Conservation (phyloP, 805 yeast genomes). For the Yarrowia keelungensis region DNA sequence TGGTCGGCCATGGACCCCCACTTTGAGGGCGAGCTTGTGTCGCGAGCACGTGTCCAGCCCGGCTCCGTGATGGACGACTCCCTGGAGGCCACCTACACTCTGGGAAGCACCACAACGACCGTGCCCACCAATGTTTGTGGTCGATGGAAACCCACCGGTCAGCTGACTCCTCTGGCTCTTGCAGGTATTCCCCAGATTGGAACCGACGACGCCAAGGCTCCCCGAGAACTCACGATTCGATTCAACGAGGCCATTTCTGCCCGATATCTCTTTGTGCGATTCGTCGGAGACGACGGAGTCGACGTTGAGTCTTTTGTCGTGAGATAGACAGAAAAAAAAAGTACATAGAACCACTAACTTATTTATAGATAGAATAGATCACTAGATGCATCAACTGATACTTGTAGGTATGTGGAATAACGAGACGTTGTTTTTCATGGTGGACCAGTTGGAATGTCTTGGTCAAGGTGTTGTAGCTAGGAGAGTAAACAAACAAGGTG, state of each 20-base stretch:
- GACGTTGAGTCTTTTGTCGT: slow-evolving; percentile 32
- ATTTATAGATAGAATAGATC: slow-evolving; percentile 29
- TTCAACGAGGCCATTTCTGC: slow-evolving; percentile 18
- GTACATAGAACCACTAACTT: slow-evolving; percentile 18
- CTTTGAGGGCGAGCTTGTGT: slow-evolving; percentile 21
- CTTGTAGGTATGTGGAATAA: too few relatives aligned
- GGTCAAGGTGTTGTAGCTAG: too few relatives aligned
- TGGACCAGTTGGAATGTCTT: too few relatives aligned
- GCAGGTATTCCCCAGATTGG: slow-evolving; percentile 32
- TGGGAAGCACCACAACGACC: background rate
- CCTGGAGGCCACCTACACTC: slow-evolving; percentile 16
- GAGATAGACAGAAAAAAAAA: background rate
- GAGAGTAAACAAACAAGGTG: too few relatives aligned
- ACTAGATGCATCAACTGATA: background rate
- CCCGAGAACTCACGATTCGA: slow-evolving; percentile 30
- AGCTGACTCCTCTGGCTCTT: slow-evolving; percentile 12
- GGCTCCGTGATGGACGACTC: slow-evolving; percentile 11
- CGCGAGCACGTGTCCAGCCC: slow-evolving; percentile 10
- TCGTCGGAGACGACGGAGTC: slow-evolving; percentile 28
- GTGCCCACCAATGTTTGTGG: slow-evolving; percentile 14
- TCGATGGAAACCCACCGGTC: slow-evolving; percentile 25
- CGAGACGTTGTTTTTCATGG: too few relatives aligned
- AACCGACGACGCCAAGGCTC: slow-evolving; percentile 3
- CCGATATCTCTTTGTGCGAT: slow-evolving; percentile 13
- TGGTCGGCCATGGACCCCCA: slow-evolving; percentile 33